Evolutionary conservation across 805 yeast species (phyloP).

Genomic region (Candida oleophila): DNA sequence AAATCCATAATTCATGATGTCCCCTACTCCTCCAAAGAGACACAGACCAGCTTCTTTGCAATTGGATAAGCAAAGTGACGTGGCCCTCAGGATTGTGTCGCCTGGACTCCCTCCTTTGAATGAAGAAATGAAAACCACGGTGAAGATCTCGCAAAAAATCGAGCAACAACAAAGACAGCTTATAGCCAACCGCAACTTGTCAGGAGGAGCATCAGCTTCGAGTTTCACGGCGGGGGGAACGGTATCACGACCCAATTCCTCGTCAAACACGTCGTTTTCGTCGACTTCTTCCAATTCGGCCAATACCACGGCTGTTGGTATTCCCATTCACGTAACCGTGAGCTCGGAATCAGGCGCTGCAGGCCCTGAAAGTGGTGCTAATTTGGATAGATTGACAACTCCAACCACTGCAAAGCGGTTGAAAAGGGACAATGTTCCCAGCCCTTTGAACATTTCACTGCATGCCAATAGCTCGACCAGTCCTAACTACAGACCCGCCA

Average conservation of each 20-base stretch:
- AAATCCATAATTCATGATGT: constrained; percentile 1
- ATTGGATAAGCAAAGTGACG: constrained; percentile 18
- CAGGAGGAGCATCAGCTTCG: constrained; percentile 4
- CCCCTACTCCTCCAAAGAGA: constrained; percentile 9
- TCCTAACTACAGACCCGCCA: constrained; percentile 14
- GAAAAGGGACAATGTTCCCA: constrained; percentile 32
- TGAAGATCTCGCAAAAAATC: constrained; percentile 29
- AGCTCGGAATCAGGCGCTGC: background rate
- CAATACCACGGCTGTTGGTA: background rate
- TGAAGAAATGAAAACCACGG: constrained; percentile 32
- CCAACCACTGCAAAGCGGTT: constrained; percentile 24
- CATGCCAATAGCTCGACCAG: constrained; percentile 3
- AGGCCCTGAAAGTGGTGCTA: background rate
- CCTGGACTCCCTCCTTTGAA: constrained; percentile 32
- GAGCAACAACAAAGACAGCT: constrained; percentile 31
- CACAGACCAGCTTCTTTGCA: constrained; percentile 21
- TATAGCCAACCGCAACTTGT: constrained; percentile 26
- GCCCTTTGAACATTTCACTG: constrained; percentile 24
- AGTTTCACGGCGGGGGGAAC: background rate
- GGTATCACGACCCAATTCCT: background rate
- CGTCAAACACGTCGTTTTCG: constrained; percentile 1
- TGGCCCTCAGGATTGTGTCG: constrained; percentile 32
- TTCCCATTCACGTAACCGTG: background rate
- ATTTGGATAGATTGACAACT: constrained; percentile 14
- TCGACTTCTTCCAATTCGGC: constrained; percentile 3